phyloP scores from a whole-genome alignment of 1,284 basidiomycete species.

The Moesziomyces sp. region DNA sequence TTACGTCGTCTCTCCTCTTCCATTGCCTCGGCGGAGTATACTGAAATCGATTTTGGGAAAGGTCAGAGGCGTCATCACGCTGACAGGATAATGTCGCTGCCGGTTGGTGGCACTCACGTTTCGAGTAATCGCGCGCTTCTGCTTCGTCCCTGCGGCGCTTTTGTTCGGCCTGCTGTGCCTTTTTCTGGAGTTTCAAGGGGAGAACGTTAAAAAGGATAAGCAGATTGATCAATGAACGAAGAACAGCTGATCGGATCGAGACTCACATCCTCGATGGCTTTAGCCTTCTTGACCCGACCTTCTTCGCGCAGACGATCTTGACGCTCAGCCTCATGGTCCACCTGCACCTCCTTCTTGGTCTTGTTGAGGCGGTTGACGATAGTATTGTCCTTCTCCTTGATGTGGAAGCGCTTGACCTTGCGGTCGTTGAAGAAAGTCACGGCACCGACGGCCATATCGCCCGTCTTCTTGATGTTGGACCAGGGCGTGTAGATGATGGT shows the following conservation, averaged over 20 bases:
- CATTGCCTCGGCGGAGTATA: slow-evolving; percentile 61
- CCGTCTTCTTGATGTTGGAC: slow-evolving; percentile 63
- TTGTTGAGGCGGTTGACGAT: slow-evolving; percentile 96
- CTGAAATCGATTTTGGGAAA: slow-evolving; percentile 10
- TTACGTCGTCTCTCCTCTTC: slow-evolving; percentile 50
- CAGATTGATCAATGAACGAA: neutral
- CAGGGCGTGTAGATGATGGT: slow-evolving; percentile 91
- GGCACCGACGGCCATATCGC: slow-evolving; percentile 79
- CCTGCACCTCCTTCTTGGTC: slow-evolving; percentile 77
- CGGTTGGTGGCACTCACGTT: slow-evolving; percentile 62
- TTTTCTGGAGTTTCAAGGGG: slow-evolving; percentile 24
- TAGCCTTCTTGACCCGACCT: slow-evolving; percentile 55
- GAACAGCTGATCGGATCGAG: neutral
- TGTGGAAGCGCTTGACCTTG: slow-evolving; percentile 75
- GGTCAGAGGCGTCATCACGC: neutral
- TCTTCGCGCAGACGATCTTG: slow-evolving; percentile 72
- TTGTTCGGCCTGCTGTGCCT: slow-evolving; percentile 50
- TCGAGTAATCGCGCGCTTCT: slow-evolving; percentile 65
- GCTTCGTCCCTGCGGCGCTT: slow-evolving; percentile 73
- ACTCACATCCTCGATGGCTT: slow-evolving; percentile 52
- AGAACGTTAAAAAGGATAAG: neutral
- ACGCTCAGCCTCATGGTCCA: slow-evolving; percentile 90
- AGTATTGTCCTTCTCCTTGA: slow-evolving; percentile 83
- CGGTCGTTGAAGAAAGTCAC: slow-evolving; percentile 94
- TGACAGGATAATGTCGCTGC: neutral